Base-by-base conservation (phyloP, 257 asterid species). In the Cinchona pubescens region DNA sequence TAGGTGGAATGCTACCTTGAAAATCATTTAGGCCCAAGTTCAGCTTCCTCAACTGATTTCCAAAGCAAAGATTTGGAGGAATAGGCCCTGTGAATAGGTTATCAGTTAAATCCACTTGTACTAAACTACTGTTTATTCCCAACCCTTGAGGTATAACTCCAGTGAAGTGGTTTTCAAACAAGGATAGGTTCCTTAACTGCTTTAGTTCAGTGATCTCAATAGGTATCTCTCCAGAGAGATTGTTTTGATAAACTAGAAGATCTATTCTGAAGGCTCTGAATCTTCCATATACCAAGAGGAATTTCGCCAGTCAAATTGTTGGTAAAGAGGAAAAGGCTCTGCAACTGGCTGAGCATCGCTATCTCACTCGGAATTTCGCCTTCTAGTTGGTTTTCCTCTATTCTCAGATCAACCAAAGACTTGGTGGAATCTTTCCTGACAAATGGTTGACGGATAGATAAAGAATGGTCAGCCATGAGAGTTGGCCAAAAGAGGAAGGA, bases 141-240 rank as follows among this genome's bases (percentile, higher is more conserved):
- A 91, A 82, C 19, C 91, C 87, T 67, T 85, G 94, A 75, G 98
- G 98, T 78, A 94, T 59, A 59, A 85, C 84, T 61, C 98, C 98
- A 4, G 85, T 81, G 61, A 94, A 88, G 61, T 56, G 84, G 82
- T 94, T 94, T 23, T 85, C 90, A 48, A 58, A 87, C 82, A 94
- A 76, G 46, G 84, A 85, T 49, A 94, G 56, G 58, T 81, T 86
- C 71, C 75, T 83, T 79, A 94, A 79, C 65, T 85, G 83, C 89
- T 86, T 87, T 38, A 90, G 75, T 87, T 85, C 83, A 1, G 90
- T 86, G 67, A 94, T 83, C 77, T 86, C 92, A 19, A 21, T 30
- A 6, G 98, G 97, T 76, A 94, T 81, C 83, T 86, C 88, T 49
- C 98, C 98, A 5, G 86, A 84, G 64, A 94, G 88, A 77, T 84